Evolutionary conservation across 768 basidiomycete species (phyloP).

Genomic region (Tremella mesenterica): DNA sequence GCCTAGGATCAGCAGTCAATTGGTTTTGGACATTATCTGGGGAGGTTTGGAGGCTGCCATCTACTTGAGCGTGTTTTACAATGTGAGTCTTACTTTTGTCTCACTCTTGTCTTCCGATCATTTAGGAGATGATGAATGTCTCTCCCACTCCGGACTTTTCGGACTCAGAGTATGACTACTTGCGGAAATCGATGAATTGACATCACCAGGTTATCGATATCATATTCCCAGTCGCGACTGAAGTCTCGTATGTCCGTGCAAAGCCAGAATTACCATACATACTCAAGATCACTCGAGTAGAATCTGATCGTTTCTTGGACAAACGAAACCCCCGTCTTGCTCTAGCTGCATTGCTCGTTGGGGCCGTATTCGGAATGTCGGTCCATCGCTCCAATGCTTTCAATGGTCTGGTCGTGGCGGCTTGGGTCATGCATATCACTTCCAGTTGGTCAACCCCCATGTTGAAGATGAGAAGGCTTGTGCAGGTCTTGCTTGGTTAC

Average conservation of each 20-base stretch:
- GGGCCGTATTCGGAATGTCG: not conserved
- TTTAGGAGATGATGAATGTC: no score
- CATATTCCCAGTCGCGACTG: not conserved
- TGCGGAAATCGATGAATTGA: no score
- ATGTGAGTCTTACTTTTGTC: conserved; percentile 2
- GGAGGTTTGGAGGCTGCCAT: not conserved
- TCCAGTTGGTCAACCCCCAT: not conserved
- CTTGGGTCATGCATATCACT: not conserved
- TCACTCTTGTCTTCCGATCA: no score
- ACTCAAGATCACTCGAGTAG: not conserved
- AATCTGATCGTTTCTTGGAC: not conserved
- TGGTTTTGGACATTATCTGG: not conserved
- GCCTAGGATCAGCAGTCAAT: not conserved
- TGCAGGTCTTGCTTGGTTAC: not conserved
- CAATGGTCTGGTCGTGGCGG: not conserved
- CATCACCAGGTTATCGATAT: not conserved
- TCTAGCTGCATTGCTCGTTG: not conserved
- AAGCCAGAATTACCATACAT: not conserved
- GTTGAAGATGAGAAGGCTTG: not conserved
- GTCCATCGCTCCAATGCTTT: not conserved
- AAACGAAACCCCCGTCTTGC: not conserved
- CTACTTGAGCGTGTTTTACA: not conserved
- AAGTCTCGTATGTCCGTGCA: not conserved
- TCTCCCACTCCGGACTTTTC: no score
- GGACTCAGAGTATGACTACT: no score